Evolutionary conservation across 176 grass and related monocot species (phyloP).

Genomic region (Thinopyrum elongatum): DNA sequence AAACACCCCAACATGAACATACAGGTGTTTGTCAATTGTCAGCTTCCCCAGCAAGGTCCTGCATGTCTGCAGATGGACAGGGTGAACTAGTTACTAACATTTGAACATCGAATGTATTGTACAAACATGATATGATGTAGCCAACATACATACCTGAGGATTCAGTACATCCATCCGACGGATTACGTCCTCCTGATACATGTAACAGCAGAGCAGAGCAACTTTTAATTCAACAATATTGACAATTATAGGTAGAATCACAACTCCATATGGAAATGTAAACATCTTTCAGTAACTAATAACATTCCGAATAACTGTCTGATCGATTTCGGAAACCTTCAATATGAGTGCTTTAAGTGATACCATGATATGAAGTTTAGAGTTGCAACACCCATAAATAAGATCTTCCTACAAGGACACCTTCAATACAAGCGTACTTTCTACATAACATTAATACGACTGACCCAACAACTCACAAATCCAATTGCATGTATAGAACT

Average conservation of each 20-base stretch:
- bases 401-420: background rate
- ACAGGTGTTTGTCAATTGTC: conserved; percentile 46
- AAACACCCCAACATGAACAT: conserved; percentile 28
- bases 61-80: conserved; percentile 57
- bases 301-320: background rate
- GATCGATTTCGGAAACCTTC: background rate
- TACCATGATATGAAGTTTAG: background rate
- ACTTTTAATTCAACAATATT: background rate
- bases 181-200: conserved; percentile 78
- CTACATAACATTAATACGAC: background rate
- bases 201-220: background rate
- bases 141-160: conserved; percentile 59
- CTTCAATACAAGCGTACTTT: background rate
- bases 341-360: background rate
- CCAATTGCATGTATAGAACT: background rate
- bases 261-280: background rate
- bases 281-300: background rate
- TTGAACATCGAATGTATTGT: background rate
- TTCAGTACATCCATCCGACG: conserved; percentile 76
- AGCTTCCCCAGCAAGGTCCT: conserved; percentile 64
- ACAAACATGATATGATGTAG: background rate
- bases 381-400: background rate
- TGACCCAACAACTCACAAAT: background rate
- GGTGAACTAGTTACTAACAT: background rate
- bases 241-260: background rate